Conservation (phyloP, 208 protist species). For the Acanthamoeba sp. region DNA sequence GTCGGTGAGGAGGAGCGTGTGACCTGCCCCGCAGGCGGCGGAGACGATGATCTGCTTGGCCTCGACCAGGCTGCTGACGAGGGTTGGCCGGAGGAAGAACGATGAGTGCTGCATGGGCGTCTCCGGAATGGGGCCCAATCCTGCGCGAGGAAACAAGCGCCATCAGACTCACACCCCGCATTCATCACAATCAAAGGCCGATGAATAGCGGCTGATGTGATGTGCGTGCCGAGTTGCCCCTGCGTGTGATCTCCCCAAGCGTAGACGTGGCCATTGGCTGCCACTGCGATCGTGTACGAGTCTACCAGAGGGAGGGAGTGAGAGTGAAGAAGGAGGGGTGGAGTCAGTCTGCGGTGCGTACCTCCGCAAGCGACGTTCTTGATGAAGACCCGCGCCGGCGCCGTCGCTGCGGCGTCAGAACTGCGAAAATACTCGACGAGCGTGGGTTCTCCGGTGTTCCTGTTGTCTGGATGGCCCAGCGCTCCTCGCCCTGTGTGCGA, state of each 20-base stretch:
- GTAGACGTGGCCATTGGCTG: neutral
- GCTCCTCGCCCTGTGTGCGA: neutral
- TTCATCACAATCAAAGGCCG: too few species aligned
- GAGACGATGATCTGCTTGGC: neutral
- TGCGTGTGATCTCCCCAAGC: neutral
- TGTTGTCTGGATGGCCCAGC: neutral
- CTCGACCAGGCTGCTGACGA: neutral
- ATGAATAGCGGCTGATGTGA: neutral
- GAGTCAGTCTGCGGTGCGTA: neutral
- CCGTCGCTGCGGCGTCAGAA: neutral
- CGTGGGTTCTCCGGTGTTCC: neutral
- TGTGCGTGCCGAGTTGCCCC: neutral
- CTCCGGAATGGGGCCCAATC: neutral
- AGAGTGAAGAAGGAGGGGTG: neutral
- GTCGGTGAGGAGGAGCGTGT: conserved; percentile 1
- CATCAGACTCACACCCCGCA: too few species aligned
- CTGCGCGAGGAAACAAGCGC: too few species aligned
- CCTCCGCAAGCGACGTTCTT: conserved; percentile 15
- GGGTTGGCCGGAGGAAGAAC: neutral
- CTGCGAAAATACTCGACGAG: neutral
- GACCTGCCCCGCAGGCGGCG: neutral
- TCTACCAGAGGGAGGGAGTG: neutral
- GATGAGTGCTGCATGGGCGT: conserved; percentile 17
- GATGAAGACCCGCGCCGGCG: neutral
- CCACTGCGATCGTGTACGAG: neutral